A percentile compares a stretch with the other conserved stretches of the same genome.
These are phyloP conservation scores for Aspergillus pseudonomiae DNA, from an alignment of 2,329 filamentous ascomycete species.

Conservation along the genomic window DNA sequence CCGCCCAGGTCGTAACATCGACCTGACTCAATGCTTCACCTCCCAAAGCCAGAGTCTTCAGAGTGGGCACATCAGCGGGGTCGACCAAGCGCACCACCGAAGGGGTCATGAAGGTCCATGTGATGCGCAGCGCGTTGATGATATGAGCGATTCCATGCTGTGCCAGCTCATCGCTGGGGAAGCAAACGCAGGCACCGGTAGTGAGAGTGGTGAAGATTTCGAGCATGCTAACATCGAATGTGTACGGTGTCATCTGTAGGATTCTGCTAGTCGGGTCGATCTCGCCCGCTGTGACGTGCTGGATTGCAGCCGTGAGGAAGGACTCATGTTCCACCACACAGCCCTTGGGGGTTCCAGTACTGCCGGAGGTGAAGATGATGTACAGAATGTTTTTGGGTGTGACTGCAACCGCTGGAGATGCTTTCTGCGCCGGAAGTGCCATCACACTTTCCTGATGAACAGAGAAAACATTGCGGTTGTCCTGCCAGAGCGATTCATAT, in stretches of 20 bases:
- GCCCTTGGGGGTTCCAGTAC: slow-evolving; percentile 82
- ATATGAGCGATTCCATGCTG: slow-evolving; percentile 44
- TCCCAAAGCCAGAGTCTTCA: slow-evolving; percentile 15
- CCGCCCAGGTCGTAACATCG: slow-evolving; percentile 14
- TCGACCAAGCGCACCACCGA: slow-evolving; percentile 15
- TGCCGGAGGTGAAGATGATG: slow-evolving; percentile 80
- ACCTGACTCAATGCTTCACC: slow-evolving; percentile 15
- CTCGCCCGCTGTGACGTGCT: slow-evolving; percentile 21
- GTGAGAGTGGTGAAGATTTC: slow-evolving; percentile 56
- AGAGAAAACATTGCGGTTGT: not conserved
- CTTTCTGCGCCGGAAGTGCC: not conserved
- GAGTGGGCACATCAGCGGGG: slow-evolving; percentile 14
- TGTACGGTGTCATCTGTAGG: slow-evolving; percentile 49
- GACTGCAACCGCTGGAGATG: not conserved
- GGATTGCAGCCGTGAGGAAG: slow-evolving; percentile 14
- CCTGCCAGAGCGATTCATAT: not conserved
- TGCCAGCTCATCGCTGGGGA: slow-evolving; percentile 52
- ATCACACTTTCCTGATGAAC: not conserved
- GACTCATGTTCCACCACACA: slow-evolving; percentile 72
- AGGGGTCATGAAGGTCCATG: slow-evolving; percentile 26
- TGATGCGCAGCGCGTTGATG: slow-evolving; percentile 52
- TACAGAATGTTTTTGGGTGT: slow-evolving; percentile 50
- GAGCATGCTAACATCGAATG: slow-evolving; percentile 52
- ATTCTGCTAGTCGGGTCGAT: slow-evolving; percentile 28
- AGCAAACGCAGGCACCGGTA: slow-evolving; percentile 58